Percentiles rank a stretch among this genome's conserved stretches.
Evolutionary conservation across 805 yeast genomes (phyloP).

Genomic region (Millerozyma acaciae): DNA sequence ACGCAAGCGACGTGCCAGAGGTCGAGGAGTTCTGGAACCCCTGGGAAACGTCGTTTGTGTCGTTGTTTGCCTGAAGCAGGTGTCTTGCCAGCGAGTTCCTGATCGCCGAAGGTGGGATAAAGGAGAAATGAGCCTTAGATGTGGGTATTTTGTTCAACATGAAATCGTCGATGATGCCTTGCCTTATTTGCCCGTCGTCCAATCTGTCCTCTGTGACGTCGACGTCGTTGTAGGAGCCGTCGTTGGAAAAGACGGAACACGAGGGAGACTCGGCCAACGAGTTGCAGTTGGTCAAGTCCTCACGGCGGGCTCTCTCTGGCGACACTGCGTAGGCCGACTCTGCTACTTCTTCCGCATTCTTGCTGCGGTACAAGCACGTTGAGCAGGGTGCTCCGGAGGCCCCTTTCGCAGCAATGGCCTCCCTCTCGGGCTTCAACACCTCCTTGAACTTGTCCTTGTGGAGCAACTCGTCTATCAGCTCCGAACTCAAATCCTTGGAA

Average conservation of each 20-base stretch:
- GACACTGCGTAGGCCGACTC: too few relatives aligned
- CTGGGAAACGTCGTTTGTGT: background rate
- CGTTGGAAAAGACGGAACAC: slow-evolving; percentile 23
- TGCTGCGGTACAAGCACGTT: too few relatives aligned
- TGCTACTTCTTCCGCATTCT: too few relatives aligned
- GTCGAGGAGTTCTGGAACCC: background rate
- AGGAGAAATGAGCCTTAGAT: slow-evolving; percentile 5
- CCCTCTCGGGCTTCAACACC: slow-evolving; percentile 8
- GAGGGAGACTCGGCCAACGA: slow-evolving; percentile 23
- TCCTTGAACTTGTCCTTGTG: slow-evolving; percentile 11
- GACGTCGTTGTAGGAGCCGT: slow-evolving; percentile 11
- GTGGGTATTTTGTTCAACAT: slow-evolving; percentile 34
- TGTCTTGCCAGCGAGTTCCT: slow-evolving; percentile 3
- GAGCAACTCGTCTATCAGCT: slow-evolving; percentile 16
- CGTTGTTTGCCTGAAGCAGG: background rate
- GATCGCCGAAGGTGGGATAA: slow-evolving; percentile 11
- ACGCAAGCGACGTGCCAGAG: slow-evolving; percentile 20
- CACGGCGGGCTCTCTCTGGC: too few relatives aligned
- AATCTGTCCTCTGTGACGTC: slow-evolving; percentile 5
- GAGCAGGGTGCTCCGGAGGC: too few relatives aligned
- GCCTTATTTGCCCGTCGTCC: slow-evolving; percentile 28
- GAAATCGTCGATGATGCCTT: slow-evolving; percentile 39
- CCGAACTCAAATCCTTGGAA: slow-evolving; percentile 16
- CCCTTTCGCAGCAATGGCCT: too few relatives aligned
- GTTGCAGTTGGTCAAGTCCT: slow-evolving; percentile 2